phyloP scores from a whole-genome alignment of 257 asterid species.

The Ophiorrhiza pumila region DNA sequence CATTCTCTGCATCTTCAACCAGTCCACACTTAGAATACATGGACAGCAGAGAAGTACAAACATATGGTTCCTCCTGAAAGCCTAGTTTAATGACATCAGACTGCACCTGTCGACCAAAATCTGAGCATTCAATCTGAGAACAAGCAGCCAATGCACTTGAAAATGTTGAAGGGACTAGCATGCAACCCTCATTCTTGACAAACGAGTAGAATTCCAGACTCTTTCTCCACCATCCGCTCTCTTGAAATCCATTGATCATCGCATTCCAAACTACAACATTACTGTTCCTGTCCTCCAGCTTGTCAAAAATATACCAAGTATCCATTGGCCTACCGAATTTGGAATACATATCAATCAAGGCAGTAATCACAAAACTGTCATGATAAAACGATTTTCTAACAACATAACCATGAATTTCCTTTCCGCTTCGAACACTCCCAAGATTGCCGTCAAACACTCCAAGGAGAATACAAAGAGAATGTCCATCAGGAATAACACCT shows the following conservation, averaged over 20 bases:
- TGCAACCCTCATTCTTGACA: constrained; percentile 45
- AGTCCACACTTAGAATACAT: constrained; percentile 61
- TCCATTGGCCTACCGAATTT: constrained; percentile 41
- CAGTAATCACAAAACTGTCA: constrained; percentile 64
- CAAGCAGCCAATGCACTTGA: constrained; percentile 58
- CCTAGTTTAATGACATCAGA: constrained; percentile 66
- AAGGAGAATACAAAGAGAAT: constrained; percentile 71
- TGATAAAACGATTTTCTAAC: constrained; percentile 41
- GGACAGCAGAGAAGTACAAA: constrained; percentile 67
- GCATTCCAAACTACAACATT: constrained; percentile 64
- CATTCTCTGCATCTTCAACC: constrained; percentile 45
- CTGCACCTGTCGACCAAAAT: constrained; percentile 62
- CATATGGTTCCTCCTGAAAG: constrained; percentile 56
- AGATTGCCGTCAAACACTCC: constrained; percentile 33
- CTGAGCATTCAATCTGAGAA: constrained; percentile 46
- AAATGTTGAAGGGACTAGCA: constrained; percentile 55
- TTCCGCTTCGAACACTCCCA: constrained; percentile 33
- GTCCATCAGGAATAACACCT: constrained; percentile 67
- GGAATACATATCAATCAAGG: constrained; percentile 66
- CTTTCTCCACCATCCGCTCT: constrained; percentile 57
- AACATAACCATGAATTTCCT: constrained; percentile 62
- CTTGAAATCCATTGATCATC: constrained; percentile 63
- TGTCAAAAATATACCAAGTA: constrained; percentile 62
- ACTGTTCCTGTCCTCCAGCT: constrained; percentile 31
- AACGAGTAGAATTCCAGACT: constrained; percentile 46